Evolutionary conservation across 1,284 basidiomycete genomes (phyloP), one percentile per base, ranked within the genome.

Genomic region (Melanopsichium pennsylvanicum): DNA sequence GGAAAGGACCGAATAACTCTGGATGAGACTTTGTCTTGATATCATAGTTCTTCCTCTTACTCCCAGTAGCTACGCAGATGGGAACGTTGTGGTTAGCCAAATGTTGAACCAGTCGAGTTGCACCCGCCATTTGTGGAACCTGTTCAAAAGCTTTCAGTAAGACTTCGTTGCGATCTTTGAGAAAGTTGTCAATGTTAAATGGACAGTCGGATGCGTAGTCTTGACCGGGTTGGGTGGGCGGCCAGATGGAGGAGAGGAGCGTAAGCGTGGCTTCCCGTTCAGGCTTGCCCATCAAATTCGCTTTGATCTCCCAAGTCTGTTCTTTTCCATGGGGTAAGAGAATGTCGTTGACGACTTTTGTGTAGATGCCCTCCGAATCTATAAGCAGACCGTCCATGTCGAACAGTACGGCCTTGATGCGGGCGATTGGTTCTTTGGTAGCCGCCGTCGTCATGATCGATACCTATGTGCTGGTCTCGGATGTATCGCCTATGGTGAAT

Each of bases 251-350:
- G 9, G 60, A 64, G 18, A 81, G 63, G 12, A 81, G 60, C 16
- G 72, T 79, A 50, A 69, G 45, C 0, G 75, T 78, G 3, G 80
- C 79, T 38, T 75, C 75, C 6, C 77, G 56, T 40, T 81, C 78
- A 2, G 79, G 80, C 43, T 74, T 75, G 27, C 80, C 80, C 80
- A 81, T 81, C 2, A 81, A 63, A 37, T 66, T 64, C 22, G 74
- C 63, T 58, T 81, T 81, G 76, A 81, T 79, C 35, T 74, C 78
- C 80, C 80, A 81, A 2, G 75, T 77, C 62, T 80, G 76, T 56
- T 80, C 68, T 42, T 80, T 81, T 32, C 79, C 79, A 37, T 79
- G 79, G 1, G 79, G 80, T 19, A 35, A 49, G 21, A 81, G 60
- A 6, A 81, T 62, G 31, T 80, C 74, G 46, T 81, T 81, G 49